Conservation (phyloP, 768 basidiomycete species). For the Mycena maculata region DNA sequence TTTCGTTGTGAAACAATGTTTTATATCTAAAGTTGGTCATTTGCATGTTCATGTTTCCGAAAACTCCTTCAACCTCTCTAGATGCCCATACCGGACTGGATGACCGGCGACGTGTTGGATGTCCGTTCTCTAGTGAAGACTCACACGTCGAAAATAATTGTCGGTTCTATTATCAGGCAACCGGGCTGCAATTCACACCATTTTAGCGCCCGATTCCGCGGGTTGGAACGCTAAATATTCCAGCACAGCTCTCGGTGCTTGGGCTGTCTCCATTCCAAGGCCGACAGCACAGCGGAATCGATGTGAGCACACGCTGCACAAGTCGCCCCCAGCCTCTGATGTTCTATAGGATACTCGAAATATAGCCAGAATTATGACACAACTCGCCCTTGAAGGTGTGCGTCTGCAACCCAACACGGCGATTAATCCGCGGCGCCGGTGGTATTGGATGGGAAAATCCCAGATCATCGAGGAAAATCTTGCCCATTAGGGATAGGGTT, state of each 20-base stretch:
- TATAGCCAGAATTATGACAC: constrained; percentile 81
- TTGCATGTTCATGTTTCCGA: constrained; percentile 7
- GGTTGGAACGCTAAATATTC: constrained; percentile 67
- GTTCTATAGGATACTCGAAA: constrained; percentile 85
- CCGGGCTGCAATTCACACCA: constrained; percentile 22
- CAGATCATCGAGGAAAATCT: constrained; percentile 65
- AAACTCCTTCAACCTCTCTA: constrained; percentile 40
- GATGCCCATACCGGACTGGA: constrained; percentile 79
- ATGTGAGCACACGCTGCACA: constrained; percentile 66
- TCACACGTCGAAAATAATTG: constrained; percentile 24
- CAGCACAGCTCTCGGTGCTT: constrained; percentile 80
- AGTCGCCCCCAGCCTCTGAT: constrained; percentile 26
- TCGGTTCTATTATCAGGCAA: constrained; percentile 20
- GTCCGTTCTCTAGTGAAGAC: constrained; percentile 68
- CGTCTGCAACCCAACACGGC: constrained; percentile 78
- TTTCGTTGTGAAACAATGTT: constrained; percentile 91
- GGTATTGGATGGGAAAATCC: constrained; percentile 88
- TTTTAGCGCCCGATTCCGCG: constrained; percentile 20
- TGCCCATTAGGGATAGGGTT: constrained; percentile 5
- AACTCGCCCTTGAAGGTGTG: constrained; percentile 78
- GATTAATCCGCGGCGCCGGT: constrained; percentile 74
- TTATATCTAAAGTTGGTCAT: constrained; percentile 71
- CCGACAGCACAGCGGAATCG: constrained; percentile 88
- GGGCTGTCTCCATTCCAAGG: constrained; percentile 83
- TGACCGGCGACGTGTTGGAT: constrained; percentile 80